Evolutionary conservation across 2,329 filamentous ascomycete species (phyloP), one percentile per base, ranked within the genome.

Genomic region (Trichoderma endophyticum): DNA sequence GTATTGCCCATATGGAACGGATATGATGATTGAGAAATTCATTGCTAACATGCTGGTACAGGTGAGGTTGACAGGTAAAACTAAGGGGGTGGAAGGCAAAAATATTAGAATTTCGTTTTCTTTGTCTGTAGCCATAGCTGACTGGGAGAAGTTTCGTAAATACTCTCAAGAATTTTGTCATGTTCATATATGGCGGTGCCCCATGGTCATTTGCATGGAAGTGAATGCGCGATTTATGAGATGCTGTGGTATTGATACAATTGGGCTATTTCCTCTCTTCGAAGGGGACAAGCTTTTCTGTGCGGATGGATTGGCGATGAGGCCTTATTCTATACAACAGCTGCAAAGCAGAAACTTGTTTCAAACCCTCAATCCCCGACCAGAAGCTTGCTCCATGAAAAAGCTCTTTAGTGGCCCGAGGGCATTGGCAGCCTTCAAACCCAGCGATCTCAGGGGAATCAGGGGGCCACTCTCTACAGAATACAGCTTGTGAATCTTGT

Each of bases 401-500:
- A 95, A 93, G 59, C 86, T 88, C 86, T 98, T 98, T 71, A 97
- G 78, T 48, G 92, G 89, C 0, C 89, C 87, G 78, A 97, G 78
- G 2, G 88, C 87, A 81, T 98, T 91, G 73, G 98, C 92, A 8
- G 92, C 89, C 73, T 86, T 88, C 73, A 98, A 81, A 0, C 95
- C 95, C 61, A 94, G 78, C 68, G 93, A 95, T 73, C 95, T 87
- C 65, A 95, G 84, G 76, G 92, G 91, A 21, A 97, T 92, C 39
- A 98, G 82, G 1, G 94, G 94, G 0, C 93, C 93, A 73, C 88
- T 90, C 26, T 90, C 90, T 0, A 93, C 89, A n/a, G 91, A 92
- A 81, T 97, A 98, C 57, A 98, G 83, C 84, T 95, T 97, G 82
- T 98, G 94, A 76, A 98, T 84, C 83, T 98, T 95, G 83, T 98